A percentile compares a stretch with the other conserved stretches of the same genome.
phyloP scores from a whole-genome alignment of 225 moss, liverwort and hornwort species.

The Climacium dendroides region DNA sequence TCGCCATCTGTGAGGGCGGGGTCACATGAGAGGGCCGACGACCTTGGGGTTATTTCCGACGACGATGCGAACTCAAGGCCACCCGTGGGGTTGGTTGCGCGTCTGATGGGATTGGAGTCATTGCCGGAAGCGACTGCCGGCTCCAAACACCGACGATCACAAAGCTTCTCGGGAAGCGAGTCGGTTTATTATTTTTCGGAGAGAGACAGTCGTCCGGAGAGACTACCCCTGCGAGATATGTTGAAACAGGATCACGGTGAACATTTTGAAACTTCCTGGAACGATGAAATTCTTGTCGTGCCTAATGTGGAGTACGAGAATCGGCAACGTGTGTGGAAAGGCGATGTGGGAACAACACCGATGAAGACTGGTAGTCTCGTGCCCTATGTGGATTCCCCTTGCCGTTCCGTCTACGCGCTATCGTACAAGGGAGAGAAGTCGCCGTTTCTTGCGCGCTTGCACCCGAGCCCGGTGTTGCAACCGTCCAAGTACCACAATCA shows the following conservation, averaged over 20 bases:
- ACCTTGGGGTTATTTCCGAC: not conserved
- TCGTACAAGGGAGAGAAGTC: conserved; percentile 8
- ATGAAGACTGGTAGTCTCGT: not conserved
- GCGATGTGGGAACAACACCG: not conserved
- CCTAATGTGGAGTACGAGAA: not conserved
- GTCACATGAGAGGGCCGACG: conserved; percentile 4
- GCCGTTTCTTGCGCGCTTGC: conserved; percentile 15
- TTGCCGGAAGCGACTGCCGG: conserved; percentile 37
- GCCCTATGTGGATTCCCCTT: conserved; percentile 6
- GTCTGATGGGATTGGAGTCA: conserved; percentile 82
- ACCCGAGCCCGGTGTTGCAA: conserved; percentile 19
- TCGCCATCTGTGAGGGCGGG: not conserved
- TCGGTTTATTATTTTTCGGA: not conserved
- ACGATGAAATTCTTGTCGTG: not conserved
- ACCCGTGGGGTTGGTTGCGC: conserved; percentile 65
- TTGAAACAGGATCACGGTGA: conserved; percentile 24
- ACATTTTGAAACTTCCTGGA: not conserved
- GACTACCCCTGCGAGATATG: conserved; percentile 40
- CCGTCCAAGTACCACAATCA: conserved; percentile 36
- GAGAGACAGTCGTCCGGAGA: not conserved
- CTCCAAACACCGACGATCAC: conserved; percentile 16
- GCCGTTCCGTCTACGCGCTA: conserved; percentile 15
- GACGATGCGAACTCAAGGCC: conserved; percentile 17
- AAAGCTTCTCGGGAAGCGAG: conserved; percentile 28
- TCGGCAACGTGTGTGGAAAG: not conserved